These are phyloP conservation scores for Spinacia oleracea DNA, from an alignment of 179 eudicot genomes.

Conservation along the genomic window DNA sequence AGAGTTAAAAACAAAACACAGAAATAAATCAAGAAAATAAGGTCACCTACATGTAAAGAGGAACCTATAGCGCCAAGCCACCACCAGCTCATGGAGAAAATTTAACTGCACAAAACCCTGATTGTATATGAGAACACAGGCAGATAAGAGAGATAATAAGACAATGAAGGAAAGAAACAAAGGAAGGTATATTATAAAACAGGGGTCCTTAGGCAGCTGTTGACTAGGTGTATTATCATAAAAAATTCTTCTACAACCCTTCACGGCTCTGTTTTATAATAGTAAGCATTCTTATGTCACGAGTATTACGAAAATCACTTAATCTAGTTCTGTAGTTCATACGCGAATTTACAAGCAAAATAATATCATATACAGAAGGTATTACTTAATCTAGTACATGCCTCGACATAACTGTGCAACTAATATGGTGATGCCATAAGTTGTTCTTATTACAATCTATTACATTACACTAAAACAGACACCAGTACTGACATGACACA, in stretches of 20 bases:
- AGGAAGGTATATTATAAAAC: neutral
- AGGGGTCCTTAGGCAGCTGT: conserved; percentile 17
- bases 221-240: conserved; percentile 18
- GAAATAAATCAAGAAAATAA: neutral
- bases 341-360: neutral
- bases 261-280: conserved; percentile 14
- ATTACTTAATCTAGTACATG: too few species aligned
- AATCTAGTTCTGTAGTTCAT: conserved; percentile 19
- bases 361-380: neutral
- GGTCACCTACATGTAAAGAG: conserved; percentile 23
- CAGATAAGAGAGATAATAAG: neutral
- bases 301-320: neutral
- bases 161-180: neutral
- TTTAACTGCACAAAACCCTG: neutral
- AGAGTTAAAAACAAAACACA: neutral
- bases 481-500: too few species aligned
- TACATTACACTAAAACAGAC: too few species aligned
- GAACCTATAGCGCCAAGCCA: conserved; percentile 50
- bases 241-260: conserved; percentile 11
- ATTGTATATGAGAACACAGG: neutral
- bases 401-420: neutral
- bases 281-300: conserved; percentile 6
- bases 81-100: conserved; percentile 47
- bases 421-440: neutral
- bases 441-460: too few species aligned